These are phyloP conservation scores for Perilla frutescens DNA, from an alignment of 257 asterid genomes.

Conservation along the genomic window DNA sequence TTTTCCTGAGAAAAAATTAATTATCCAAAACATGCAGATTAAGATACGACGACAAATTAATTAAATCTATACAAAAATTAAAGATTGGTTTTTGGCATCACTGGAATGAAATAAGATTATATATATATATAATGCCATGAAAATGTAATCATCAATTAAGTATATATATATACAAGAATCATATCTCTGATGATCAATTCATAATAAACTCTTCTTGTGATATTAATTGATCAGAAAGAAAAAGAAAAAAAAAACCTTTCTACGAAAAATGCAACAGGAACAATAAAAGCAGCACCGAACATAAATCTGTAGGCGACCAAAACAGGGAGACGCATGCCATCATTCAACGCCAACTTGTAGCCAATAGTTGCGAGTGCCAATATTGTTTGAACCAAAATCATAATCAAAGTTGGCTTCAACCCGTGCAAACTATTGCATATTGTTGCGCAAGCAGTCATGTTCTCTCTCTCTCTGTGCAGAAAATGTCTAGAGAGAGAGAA, in stretches of 20 bases:
- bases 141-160: no score
- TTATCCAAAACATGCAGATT: neutral
- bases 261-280: conserved; percentile 52
- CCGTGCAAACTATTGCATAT: conserved; percentile 42
- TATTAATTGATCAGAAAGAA: conserved; percentile 1
- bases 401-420: conserved; percentile 59
- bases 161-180: no score
- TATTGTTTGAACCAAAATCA: conserved; percentile 49
- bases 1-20: conserved; percentile 44
- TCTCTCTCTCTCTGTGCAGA: neutral
- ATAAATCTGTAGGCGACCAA: conserved; percentile 58
- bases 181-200: no score
- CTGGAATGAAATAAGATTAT: neutral
- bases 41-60: no score
- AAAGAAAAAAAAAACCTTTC: conserved; percentile 51
- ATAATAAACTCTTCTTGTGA: no score
- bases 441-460: conserved; percentile 23
- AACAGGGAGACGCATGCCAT: conserved; percentile 61
- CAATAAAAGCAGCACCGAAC: conserved; percentile 61
- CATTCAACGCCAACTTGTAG: conserved; percentile 58
- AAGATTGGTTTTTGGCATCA: no score
- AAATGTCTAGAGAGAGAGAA: neutral
- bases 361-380: conserved; percentile 47
- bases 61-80: no score
- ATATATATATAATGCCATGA: no score